Conservation (phyloP, 805 yeast genomes). For the Starmera quercuum region DNA sequence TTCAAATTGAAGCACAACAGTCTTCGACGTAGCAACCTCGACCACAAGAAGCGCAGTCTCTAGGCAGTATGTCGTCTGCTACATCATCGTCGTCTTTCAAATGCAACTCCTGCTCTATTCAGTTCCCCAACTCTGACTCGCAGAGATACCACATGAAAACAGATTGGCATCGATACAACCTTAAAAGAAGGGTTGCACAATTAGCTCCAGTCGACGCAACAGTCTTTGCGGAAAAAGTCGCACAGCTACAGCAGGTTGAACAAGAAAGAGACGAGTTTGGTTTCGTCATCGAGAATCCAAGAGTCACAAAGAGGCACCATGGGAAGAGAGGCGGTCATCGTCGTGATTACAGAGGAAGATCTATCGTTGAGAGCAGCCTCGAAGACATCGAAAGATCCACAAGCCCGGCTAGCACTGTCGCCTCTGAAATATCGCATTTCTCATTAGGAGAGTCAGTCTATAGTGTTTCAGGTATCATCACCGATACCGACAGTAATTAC, state of each 20-base stretch:
- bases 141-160: constrained; percentile 94
- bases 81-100: constrained; percentile 37
- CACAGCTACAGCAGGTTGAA: constrained; percentile 24
- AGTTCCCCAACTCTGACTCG: constrained; percentile 71
- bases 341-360: constrained; percentile 21
- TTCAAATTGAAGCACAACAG: too few species aligned
- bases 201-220: constrained; percentile 67
- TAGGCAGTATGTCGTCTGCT: not conserved
- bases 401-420: constrained; percentile 49
- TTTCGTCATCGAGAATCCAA: constrained; percentile 25
- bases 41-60: too few species aligned
- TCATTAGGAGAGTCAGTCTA: constrained; percentile 42
- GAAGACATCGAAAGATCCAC: constrained; percentile 23
- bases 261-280: constrained; percentile 32
- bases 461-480: constrained; percentile 9
- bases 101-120: constrained; percentile 83
- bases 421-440: constrained; percentile 47
- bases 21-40: too few species aligned
- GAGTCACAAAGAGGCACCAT: constrained; percentile 9
- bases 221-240: constrained; percentile 30
- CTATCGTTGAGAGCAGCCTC: constrained; percentile 3
- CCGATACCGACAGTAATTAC: constrained; percentile 26
- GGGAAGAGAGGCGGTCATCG: constrained; percentile 5
- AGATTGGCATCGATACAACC: constrained; percentile 96
- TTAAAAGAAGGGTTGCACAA: constrained; percentile 86